Evolutionary conservation across 2,329 filamentous ascomycete genomes (phyloP).

Genomic region (Pseudogymnoascus sp.): DNA sequence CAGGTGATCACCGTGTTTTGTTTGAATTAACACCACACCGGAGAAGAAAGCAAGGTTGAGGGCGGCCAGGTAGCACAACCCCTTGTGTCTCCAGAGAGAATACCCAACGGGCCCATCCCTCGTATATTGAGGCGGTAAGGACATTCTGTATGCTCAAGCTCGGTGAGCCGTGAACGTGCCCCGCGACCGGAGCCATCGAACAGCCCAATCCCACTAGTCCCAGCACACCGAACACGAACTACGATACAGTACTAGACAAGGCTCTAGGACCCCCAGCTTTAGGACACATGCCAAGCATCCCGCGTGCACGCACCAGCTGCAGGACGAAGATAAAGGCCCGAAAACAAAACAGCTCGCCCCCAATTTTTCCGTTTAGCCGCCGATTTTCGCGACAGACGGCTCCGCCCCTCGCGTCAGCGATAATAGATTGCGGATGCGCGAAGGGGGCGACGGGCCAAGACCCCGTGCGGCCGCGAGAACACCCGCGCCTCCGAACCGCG

Average conservation of each 20-base stretch:
- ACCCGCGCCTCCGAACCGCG: constrained; percentile 4
- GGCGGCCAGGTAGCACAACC: not conserved
- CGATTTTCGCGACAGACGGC: not conserved
- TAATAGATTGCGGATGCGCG: not conserved
- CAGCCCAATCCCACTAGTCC: not conserved
- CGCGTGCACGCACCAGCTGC: not conserved
- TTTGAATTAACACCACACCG: not conserved
- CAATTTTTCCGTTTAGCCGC: constrained; percentile 2
- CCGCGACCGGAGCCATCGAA: not conserved
- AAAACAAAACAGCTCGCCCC: not conserved
- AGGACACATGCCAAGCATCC: not conserved
- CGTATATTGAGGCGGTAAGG: not conserved
- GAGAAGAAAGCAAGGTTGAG: not conserved
- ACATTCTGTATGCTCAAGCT: not conserved
- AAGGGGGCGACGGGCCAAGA: not conserved
- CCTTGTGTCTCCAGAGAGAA: not conserved
- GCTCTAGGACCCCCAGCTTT: not conserved
- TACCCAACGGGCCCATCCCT: not conserved
- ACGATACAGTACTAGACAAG: too few species aligned
- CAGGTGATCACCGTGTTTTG: not conserved
- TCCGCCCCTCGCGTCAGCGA: constrained; percentile 1
- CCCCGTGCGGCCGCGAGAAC: not conserved
- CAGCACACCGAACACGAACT: not conserved
- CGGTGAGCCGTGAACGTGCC: not conserved
- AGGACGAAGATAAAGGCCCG: not conserved